Conservation (phyloP, 164 flowering plant genomes). For the Nelumbo lutea region DNA sequence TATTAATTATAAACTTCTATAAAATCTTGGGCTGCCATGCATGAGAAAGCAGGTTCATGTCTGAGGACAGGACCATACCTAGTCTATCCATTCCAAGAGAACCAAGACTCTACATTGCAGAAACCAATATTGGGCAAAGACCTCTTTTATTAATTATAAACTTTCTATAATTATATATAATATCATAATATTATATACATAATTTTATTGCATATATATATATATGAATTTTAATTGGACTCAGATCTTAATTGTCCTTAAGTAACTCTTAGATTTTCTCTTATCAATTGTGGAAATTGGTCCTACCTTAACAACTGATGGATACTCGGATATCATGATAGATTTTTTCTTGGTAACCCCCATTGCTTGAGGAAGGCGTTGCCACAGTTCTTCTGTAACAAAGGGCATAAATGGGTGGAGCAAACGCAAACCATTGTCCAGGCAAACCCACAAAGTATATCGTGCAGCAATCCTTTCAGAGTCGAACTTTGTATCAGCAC, state of each 20-base stretch:
- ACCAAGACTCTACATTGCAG: too few relatives aligned
- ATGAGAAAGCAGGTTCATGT: too few relatives aligned
- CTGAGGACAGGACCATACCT: too few relatives aligned
- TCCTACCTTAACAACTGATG: conserved; percentile 66
- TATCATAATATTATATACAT: too few relatives aligned
- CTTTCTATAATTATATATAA: too few relatives aligned
- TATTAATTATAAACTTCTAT: too few relatives aligned
- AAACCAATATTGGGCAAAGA: too few relatives aligned
- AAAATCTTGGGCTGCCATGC: too few relatives aligned
- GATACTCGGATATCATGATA: conserved; percentile 75
- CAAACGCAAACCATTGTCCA: conserved; percentile 85
- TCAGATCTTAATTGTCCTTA: neutral
- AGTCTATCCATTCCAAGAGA: too few relatives aligned
- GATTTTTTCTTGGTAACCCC: conserved; percentile 49
- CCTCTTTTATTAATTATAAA: too few relatives aligned
- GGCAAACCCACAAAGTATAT: conserved; percentile 80
- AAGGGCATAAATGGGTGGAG: conserved; percentile 99
- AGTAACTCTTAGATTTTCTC: neutral
- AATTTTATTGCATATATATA: too few relatives aligned
- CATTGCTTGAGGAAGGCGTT: conserved; percentile 70
- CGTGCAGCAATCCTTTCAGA: conserved; percentile 55
- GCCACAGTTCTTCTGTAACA: conserved; percentile 97
- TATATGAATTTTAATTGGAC: too few relatives aligned
- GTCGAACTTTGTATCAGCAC: conserved; percentile 39
- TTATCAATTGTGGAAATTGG: neutral